A percentile compares a stretch with the other conserved stretches of the same genome.
phyloP scores from a whole-genome alignment of 148 eudicot genomes.

The Euryodendron excelsum region DNA sequence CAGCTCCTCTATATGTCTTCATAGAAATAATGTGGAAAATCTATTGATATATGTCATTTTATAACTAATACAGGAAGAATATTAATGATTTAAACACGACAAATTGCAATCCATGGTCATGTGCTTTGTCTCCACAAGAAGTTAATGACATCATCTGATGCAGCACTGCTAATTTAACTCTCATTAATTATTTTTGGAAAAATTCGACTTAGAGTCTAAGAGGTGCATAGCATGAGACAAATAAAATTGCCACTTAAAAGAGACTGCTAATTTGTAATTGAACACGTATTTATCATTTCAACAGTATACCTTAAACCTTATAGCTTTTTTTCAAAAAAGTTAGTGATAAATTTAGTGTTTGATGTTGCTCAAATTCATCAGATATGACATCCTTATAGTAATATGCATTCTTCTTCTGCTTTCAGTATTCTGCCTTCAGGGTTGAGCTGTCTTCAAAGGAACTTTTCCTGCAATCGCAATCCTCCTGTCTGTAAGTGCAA shows the following conservation, averaged over 20 bases:
- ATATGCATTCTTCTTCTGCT: neutral
- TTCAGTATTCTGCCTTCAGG: conserved; percentile 36
- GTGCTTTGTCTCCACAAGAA: neutral
- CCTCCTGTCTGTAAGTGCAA: conserved; percentile 37
- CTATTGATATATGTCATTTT: neutral
- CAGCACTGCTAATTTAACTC: neutral
- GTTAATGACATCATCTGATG: neutral
- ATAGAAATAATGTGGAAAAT: neutral
- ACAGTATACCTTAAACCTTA: neutral
- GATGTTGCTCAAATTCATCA: neutral
- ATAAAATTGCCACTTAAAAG: too few relatives aligned
- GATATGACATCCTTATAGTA: neutral
- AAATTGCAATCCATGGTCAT: neutral
- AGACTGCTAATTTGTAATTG: neutral
- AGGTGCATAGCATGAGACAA: too few relatives aligned
- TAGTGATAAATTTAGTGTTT: too few relatives aligned
- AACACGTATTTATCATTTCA: neutral
- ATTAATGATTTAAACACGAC: neutral
- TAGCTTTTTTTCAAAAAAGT: neutral
- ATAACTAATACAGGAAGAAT: neutral
- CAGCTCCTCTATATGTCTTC: neutral
- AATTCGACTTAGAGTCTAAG: too few relatives aligned
- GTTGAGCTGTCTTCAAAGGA: conserved; percentile 40
- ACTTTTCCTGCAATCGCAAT: conserved; percentile 37
- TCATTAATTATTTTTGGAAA: too few relatives aligned